Evolutionary conservation across 2,329 filamentous ascomycete species (phyloP).

Genomic region (Botrytis medusae): DNA sequence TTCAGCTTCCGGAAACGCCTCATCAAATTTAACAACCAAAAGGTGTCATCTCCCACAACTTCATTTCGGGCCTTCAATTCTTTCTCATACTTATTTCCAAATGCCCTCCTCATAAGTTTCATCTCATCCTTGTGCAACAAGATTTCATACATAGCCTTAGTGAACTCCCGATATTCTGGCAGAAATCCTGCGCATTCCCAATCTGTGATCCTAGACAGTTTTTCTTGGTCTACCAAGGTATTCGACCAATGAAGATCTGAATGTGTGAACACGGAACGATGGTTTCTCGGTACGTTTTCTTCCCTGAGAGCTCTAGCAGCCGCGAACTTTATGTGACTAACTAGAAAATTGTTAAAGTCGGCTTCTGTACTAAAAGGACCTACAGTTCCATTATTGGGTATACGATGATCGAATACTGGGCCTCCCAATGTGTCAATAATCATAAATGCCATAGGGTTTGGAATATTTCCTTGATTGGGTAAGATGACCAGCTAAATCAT

Average conservation of each 20-base stretch:
- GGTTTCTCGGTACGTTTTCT: background rate
- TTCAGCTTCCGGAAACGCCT: background rate
- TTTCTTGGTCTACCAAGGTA: background rate
- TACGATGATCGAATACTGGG: background rate
- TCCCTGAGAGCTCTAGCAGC: background rate
- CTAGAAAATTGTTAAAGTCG: background rate
- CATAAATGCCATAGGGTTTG: background rate
- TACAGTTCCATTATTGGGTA: background rate
- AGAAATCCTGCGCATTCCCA: background rate
- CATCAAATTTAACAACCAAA: background rate
- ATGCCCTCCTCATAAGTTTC: background rate
- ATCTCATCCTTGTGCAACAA: background rate
- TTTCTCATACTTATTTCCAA: background rate
- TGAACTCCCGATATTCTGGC: background rate
- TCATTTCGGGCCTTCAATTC: background rate
- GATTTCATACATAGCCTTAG: background rate
- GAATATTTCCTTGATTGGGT: background rate
- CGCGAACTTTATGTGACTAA: background rate
- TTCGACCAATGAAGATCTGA: conserved; percentile 1
- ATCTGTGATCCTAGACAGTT: background rate
- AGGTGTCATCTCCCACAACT: background rate
- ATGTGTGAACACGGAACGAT: background rate
- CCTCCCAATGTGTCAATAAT: background rate
- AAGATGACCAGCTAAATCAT: background rate
- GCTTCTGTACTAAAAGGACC: background rate